Conservation (phyloP, 1,284 basidiomycete genomes). For the Volvariella surrecta region DNA sequence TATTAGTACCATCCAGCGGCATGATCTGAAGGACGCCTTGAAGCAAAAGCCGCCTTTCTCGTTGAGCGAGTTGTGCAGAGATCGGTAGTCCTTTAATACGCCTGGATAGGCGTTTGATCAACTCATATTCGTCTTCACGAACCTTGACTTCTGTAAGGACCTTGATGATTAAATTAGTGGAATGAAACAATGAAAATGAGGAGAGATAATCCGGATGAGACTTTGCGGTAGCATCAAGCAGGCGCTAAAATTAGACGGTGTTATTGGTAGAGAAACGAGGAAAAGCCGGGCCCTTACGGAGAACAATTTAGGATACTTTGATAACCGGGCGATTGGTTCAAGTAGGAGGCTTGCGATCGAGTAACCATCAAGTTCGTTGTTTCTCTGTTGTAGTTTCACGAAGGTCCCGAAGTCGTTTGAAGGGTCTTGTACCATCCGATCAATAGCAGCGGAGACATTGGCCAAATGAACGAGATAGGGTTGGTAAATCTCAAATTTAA, state of each 20-base stretch:
- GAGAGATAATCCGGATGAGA: slow-evolving; percentile 61
- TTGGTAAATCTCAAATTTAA: slow-evolving; percentile 72
- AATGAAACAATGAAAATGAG: slow-evolving; percentile 57
- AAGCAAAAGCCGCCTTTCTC: slow-evolving; percentile 66
- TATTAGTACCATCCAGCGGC: slow-evolving; percentile 2
- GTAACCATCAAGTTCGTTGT: slow-evolving; percentile 47
- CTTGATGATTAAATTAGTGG: slow-evolving; percentile 60
- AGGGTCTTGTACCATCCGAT: slow-evolving; percentile 41
- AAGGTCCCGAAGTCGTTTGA: slow-evolving; percentile 78
- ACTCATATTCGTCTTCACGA: slow-evolving; percentile 76
- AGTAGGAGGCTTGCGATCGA: slow-evolving; percentile 59
- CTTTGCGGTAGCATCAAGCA: slow-evolving; percentile 62
- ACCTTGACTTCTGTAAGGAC: slow-evolving; percentile 78
- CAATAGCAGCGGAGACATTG: slow-evolving; percentile 46
- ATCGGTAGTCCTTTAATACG: slow-evolving; percentile 54
- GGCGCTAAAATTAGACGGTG: slow-evolving; percentile 22
- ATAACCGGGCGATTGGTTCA: slow-evolving; percentile 69
- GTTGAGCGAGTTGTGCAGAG: slow-evolving; percentile 43
- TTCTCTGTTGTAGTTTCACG: slow-evolving; percentile 61
- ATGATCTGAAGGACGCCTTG: slow-evolving; percentile 49
- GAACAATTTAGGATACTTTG: slow-evolving; percentile 67
- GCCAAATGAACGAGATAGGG: slow-evolving; percentile 75
- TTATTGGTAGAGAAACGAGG: slow-evolving; percentile 1
- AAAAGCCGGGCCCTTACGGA: slow-evolving; percentile 54
- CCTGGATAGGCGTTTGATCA: slow-evolving; percentile 52